Base-by-base conservation (phyloP, 1,284 basidiomycete species). In the Papiliotrema nemorosa region DNA sequence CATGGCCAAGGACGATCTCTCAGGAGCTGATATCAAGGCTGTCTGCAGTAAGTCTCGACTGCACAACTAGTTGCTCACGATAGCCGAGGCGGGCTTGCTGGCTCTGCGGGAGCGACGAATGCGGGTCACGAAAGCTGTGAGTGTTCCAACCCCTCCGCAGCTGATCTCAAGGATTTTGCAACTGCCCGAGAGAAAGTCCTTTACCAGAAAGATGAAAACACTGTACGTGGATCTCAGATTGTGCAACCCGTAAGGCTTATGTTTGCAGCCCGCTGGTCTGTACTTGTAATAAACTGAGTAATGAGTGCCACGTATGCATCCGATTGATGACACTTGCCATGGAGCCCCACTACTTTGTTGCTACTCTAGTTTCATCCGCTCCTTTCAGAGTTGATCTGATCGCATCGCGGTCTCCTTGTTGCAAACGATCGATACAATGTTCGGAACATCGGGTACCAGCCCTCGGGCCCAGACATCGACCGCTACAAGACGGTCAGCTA, bases 21-120 rank as follows among this genome's bases (percentile, higher is more conserved):
- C 89, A 10, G 94, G 94, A 51, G 94, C 94, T 5, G 96, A 98
- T 69, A 97, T 98, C 81, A 97, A 97, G 78, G 93, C 92, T 3
- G 88, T 93, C 16, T 94, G 90, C 71, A 92, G 69, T 72, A 50
- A 53, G 70, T 69, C 53, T n/a, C n/a, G n/a, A 50, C 38, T 41
- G 57, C n/a, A n/a, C n/a, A 21, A n/a, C 25, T 40, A 18, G 21
- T 40, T 6, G 20, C 6, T 10, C 22, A 7, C 6, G 31, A n/a
- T n/a, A 72, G 70, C 96, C 3, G 96, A 99, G 74, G 96, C 96
- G 18, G 96, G 96, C 65, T 75, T 99, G 49, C 79, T 97, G 45
- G 96, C 96, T 4, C 78, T 98, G 58, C 81, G 96, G 61, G 96
- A 99, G 76, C 81, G 96, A 54, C 81, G 96, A 50, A 98, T 98